Evolutionary conservation across 768 basidiomycete genomes (phyloP).

Genomic region (Basidioascus undulatus): DNA sequence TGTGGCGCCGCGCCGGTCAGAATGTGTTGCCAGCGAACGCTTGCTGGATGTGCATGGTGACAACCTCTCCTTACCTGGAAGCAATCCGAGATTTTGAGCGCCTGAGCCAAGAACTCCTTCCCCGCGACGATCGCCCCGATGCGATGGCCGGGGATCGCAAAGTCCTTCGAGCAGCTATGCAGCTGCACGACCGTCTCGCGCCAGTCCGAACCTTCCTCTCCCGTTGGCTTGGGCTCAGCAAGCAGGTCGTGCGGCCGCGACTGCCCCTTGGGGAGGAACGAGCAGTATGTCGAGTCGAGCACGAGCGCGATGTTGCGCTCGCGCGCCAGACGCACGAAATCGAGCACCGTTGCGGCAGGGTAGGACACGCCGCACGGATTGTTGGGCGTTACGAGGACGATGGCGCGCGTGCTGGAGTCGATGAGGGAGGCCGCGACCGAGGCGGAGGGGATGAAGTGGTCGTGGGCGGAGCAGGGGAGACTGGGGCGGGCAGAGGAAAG

Average conservation of each 20-base stretch:
- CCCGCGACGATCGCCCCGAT: conserved; percentile 47
- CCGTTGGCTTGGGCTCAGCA: not conserved
- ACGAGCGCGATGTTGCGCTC: conserved; percentile 36
- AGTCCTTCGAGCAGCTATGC: conserved; percentile 16
- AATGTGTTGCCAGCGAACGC: not conserved
- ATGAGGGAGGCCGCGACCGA: conserved; percentile 29
- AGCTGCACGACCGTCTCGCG: conserved; percentile 9
- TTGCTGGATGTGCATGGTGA: not conserved
- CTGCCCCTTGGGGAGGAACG: conserved; percentile 36
- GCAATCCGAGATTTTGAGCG: conserved; percentile 45
- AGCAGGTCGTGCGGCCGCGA: conserved; percentile 37
- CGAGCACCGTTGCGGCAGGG: conserved; percentile 28
- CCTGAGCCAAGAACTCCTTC: conserved; percentile 27
- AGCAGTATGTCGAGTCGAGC: conserved; percentile 73
- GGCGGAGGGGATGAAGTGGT: conserved; percentile 35
- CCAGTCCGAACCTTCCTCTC: conserved; percentile 1
- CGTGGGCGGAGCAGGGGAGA: conserved; percentile 16
- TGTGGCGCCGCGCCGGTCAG: conserved; percentile 19
- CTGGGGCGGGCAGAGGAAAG: conserved; percentile 28
- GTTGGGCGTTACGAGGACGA: conserved; percentile 52
- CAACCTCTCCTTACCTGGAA: conserved; percentile 31
- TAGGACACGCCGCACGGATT: conserved; percentile 57
- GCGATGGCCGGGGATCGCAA: conserved; percentile 58
- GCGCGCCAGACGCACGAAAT: conserved; percentile 36
- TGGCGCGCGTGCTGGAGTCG: conserved; percentile 35